phyloP scores from a whole-genome alignment of 768 basidiomycete genomes.

The Termitomyces sp. region DNA sequence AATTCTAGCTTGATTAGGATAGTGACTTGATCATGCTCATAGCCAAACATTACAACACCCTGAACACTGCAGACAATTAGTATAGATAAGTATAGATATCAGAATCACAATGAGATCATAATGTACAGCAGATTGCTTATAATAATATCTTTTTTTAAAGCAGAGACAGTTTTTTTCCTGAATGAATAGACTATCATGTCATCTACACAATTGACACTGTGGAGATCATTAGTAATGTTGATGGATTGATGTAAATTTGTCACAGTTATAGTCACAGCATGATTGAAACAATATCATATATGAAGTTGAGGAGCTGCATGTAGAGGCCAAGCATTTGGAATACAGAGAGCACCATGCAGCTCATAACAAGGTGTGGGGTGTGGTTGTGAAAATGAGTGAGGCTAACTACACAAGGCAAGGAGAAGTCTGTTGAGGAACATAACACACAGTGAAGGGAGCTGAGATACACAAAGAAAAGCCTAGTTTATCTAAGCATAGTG shows the following conservation, averaged over 20 bases:
- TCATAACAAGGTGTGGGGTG: conserved; percentile 6
- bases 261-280: conserved; percentile 16
- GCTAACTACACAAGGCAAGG: not conserved
- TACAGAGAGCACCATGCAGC: conserved; percentile 23
- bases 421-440: not conserved
- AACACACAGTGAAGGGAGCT: no score
- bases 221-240: not conserved
- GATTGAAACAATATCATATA: conserved; percentile 16
- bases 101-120: not conserved
- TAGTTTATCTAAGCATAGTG: conserved; percentile 17
- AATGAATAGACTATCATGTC: conserved; percentile 7
- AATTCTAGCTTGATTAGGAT: conserved; percentile 26
- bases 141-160: not conserved
- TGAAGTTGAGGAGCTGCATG: conserved; percentile 20
- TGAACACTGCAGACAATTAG: conserved; percentile 12
- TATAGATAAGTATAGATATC: no score
- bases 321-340: conserved; percentile 28
- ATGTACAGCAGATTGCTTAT: not conserved
- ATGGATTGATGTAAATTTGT: not conserved
- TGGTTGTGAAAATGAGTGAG: conserved; percentile 7
- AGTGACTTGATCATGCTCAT: conserved; percentile 27
- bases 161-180: not conserved
- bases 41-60: conserved; percentile 29
- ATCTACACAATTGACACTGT: conserved; percentile 3
- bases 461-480: conserved; percentile 20